A percentile compares a stretch with the other conserved stretches of the same genome.
phyloP scores from a whole-genome alignment of 2,329 filamentous ascomycete species.

The Clonostachys sp. region DNA sequence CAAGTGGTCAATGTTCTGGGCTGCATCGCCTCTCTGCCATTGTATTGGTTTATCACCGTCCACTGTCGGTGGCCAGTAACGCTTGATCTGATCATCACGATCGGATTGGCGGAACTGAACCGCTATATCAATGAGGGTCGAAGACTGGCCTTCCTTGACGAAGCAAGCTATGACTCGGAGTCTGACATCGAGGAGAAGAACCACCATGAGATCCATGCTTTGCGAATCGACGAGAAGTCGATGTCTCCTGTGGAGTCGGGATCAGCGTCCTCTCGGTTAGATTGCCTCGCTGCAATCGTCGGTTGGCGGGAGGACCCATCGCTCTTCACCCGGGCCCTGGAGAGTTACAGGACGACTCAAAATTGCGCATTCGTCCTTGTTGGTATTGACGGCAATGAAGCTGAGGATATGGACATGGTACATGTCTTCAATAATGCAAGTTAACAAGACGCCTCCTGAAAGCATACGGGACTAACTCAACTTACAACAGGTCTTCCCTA shows the following conservation, averaged over 20 bases:
- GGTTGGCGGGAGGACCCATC: conserved; percentile 14
- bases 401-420: conserved; percentile 13
- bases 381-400: conserved; percentile 14
- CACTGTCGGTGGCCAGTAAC: conserved; percentile 13
- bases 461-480: background rate
- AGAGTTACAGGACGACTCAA: conserved; percentile 11
- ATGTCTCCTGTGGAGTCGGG: background rate
- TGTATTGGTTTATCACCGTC: conserved; percentile 10
- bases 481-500: conserved; percentile 9
- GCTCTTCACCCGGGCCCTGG: conserved; percentile 11
- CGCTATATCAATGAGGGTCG: conserved; percentile 12
- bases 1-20: conserved; percentile 10
- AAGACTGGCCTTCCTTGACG: conserved; percentile 4
- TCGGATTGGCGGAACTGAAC: conserved; percentile 11
- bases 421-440: conserved; percentile 12
- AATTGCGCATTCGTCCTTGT: conserved; percentile 11
- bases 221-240: background rate
- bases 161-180: conserved; percentile 3
- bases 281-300: conserved; percentile 13
- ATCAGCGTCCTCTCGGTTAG: conserved; percentile 4
- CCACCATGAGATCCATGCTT: conserved; percentile 2
- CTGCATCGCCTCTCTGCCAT: conserved; percentile 8
- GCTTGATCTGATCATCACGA: conserved; percentile 11
- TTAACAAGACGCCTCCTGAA: background rate
- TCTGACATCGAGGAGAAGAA: conserved; percentile 6